phyloP scores from a whole-genome alignment of 2,329 filamentous ascomycete species.

The Fusarium sp. region DNA sequence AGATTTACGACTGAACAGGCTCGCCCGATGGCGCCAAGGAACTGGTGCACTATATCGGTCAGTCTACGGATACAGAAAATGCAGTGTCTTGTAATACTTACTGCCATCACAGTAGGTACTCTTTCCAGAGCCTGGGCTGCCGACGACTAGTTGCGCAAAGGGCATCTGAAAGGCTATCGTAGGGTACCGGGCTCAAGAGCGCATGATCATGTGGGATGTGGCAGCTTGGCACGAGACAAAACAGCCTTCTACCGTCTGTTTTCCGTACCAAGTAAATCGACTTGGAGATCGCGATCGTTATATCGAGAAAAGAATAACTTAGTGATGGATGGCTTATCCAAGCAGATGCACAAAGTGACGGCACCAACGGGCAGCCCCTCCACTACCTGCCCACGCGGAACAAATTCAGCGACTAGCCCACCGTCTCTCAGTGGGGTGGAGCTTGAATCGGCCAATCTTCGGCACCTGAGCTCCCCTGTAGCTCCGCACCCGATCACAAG shows the following conservation, averaged over 20 bases:
- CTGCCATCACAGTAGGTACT: slow-evolving; percentile 98
- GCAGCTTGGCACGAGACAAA: slow-evolving; percentile 1
- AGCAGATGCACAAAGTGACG: slow-evolving; percentile 22
- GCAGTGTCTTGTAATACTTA: slow-evolving; percentile 52
- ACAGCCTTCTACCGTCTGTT: slow-evolving; percentile 16
- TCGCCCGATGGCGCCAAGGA: slow-evolving; percentile 93
- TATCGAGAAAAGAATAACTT: neutral
- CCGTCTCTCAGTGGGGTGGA: slow-evolving; percentile 25
- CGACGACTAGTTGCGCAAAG: slow-evolving; percentile 83
- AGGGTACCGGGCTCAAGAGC: slow-evolving; percentile 32
- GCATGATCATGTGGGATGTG: slow-evolving; percentile 32
- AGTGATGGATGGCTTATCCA: slow-evolving; percentile 6
- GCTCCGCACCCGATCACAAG: slow-evolving; percentile 43
- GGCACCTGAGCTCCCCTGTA: slow-evolving; percentile 37
- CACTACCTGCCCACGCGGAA: slow-evolving; percentile 18
- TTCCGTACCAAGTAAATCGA: neutral
- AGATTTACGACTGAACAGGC: slow-evolving; percentile 96
- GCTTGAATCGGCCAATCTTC: slow-evolving; percentile 38
- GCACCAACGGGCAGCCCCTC: slow-evolving; percentile 36
- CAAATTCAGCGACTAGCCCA: slow-evolving; percentile 32
- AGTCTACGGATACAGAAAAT: neutral
- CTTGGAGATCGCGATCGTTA: neutral
- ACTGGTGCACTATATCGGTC: slow-evolving; percentile 80
- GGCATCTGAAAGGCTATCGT: slow-evolving; percentile 56
- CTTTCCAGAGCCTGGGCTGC: slow-evolving; percentile 95